A percentile compares a stretch with the other conserved stretches of the same genome.
phyloP scores from a whole-genome alignment of 2,329 filamentous ascomycete genomes.

The Cladosporium sp. region DNA sequence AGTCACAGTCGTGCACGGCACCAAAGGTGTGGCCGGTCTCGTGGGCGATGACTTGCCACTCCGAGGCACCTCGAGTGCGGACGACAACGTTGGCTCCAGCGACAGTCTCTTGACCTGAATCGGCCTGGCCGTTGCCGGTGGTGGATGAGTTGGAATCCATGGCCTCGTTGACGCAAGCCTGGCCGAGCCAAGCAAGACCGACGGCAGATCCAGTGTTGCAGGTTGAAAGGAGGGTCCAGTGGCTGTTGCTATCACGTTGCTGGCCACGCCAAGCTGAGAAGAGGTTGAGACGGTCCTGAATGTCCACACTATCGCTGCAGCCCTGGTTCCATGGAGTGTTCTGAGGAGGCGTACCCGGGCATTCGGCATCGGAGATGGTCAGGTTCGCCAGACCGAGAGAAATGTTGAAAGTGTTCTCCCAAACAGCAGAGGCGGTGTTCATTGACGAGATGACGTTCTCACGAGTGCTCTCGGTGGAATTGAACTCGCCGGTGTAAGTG shows the following conservation, averaged over 20 bases:
- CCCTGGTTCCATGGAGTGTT: constrained; percentile 77
- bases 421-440: constrained; percentile 79
- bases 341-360: constrained; percentile 61
- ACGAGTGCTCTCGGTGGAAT: constrained; percentile 56
- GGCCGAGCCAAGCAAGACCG: constrained; percentile 86
- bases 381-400: constrained; percentile 84
- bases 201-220: constrained; percentile 80
- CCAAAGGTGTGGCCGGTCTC: constrained; percentile 93
- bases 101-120: constrained; percentile 57
- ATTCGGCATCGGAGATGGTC: constrained; percentile 67
- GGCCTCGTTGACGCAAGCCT: constrained; percentile 63
- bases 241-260: constrained; percentile 73
- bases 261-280: constrained; percentile 86
- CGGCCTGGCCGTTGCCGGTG: constrained; percentile 29
- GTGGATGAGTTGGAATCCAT: constrained; percentile 38
- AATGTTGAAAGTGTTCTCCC: constrained; percentile 90
- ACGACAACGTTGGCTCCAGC: constrained; percentile 86
- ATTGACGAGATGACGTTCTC: constrained; percentile 75
- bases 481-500: constrained; percentile 71
- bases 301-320: constrained; percentile 57
- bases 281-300: constrained; percentile 72
- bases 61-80: constrained; percentile 58
- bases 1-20: constrained; percentile 86
- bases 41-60: constrained; percentile 96
- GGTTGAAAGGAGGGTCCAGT: constrained; percentile 83